Base-by-base conservation (phyloP, 2,329 filamentous ascomycete genomes). In the Aspergillus persii region DNA sequence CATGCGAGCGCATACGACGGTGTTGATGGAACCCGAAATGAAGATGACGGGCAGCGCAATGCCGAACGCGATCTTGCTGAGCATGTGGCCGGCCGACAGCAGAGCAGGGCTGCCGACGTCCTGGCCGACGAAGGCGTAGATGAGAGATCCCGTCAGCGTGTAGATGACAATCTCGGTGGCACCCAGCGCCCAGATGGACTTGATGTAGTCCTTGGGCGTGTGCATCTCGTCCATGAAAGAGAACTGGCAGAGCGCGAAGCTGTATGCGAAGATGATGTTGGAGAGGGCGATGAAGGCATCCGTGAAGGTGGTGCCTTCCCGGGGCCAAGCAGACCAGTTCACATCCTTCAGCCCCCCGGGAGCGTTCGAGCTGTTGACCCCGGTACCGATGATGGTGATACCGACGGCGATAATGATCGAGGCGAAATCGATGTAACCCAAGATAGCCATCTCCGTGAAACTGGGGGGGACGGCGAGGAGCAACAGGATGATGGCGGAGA, bases 241-340 rank as follows among this genome's bases (percentile, higher is more conserved):
- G 54, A 68, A 67, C 54, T 67, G 67, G 61, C 67, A 68, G 53
- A 67, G 62, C 54, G 77, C 76, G 64, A 80, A 80, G 39, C 75
- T 77, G 68, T 80, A 81, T 27, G 74, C 72, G 56, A 76, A 76
- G 50, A 74, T 66, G 26, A 76, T 74, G 59, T 76, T 75, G 57
- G 71, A 68, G 48, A 73, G 61, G 30, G 74, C 68, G 44, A 74
- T 68, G 60, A 76, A 74, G 8, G 66, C 71, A 4, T 74, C 66
- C 9, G 67, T 66, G 54, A 76, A 76, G 33, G 73, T 70, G 48
- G 62, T 63, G 23, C 60, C 63, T 15, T 68, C 66, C 61, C 69
- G 63, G 7, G 71, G 71, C 66, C 66, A 71, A 15, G 68, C 69
- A 5, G 69, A 69, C 69, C 69, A 71, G 36, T 41, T 5, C 12